Evolutionary conservation across 73 alveolate species (phyloP), one percentile per base, ranked within the genome.

Genomic region (Effrenium voratum): DNA sequence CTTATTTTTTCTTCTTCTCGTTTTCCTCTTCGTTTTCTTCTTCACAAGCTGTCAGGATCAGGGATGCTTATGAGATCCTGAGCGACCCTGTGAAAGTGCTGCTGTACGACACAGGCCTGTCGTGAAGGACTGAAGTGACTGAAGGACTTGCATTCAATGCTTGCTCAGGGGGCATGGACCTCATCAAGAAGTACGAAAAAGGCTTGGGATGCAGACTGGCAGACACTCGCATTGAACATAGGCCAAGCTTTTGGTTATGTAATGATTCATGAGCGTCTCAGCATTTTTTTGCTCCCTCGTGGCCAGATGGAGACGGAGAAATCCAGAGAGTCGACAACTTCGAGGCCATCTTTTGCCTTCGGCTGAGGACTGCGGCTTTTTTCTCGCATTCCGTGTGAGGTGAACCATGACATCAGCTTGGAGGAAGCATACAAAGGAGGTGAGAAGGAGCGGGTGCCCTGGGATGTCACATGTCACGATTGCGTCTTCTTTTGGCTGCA

Each of bases 341-440:
- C 47, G 95, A 87, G 95, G 95, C 50, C 40, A 30, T 73, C n/a
- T 34, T n/a, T 40, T 16, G 45, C 45, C 83, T 52, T 8, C 63
- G 63, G 63, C 19, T 19, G 63, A 52, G 19, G 63, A 52, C 19
- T 52, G 8, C 63, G 19, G 63, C 63, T 52, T 52, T 52, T 52
- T 52, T 8, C 26, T 12, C 19, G 63, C 19, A 12, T 52, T 52
- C 80, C 41, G 22, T 26, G n/a, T 36, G 60, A 87, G 95, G 95
- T 87, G 83, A 87, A 66, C 70, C 95, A 87, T 46, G 95, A 87
- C 45, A 87, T 87, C 59, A 41, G 70, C 46, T 45, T 87, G 68
- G 95, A 87, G 95, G 95, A 87, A 40, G 95, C 95, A 8, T 87
- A 87, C 95, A 66, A 87, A 30, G 95, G 95, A 3, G 95, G 95